A percentile compares a stretch with the other conserved stretches of the same genome.
Conservation (phyloP, 2,329 filamentous ascomycete species). For the Trichoderma citrinoviride region DNA sequence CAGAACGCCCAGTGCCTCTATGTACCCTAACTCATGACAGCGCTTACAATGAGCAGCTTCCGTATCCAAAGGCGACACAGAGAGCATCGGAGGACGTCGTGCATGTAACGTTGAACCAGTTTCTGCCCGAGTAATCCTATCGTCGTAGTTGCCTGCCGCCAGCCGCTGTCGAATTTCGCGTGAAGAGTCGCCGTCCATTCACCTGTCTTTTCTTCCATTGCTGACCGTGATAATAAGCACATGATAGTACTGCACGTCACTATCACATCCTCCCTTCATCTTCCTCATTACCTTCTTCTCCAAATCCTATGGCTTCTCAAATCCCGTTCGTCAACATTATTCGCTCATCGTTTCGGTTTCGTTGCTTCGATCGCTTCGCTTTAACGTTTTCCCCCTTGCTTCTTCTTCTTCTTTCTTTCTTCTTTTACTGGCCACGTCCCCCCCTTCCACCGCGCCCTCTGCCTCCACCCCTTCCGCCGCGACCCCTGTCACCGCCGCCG, state of each 20-base stretch:
- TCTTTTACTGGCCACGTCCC: conserved; percentile 32
- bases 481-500: conserved; percentile 46
- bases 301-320: too few relatives aligned
- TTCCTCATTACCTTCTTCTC: too few relatives aligned
- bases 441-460: conserved; percentile 38
- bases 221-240: too few relatives aligned
- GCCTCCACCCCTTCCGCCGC: conserved; percentile 40
- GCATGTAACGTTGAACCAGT: too few relatives aligned
- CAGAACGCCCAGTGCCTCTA: not conserved
- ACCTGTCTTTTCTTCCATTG: too few relatives aligned
- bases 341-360: not conserved
- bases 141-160: too few relatives aligned
- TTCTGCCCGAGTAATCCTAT: too few relatives aligned
- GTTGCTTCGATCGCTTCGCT: too few relatives aligned
- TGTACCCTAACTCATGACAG: not conserved
- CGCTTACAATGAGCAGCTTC: not conserved
- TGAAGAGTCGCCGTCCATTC: too few relatives aligned
- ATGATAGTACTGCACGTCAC: not conserved
- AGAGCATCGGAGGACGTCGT: too few relatives aligned
- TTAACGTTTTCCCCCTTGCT: not conserved
- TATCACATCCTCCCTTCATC: not conserved
- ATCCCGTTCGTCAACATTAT: not conserved
- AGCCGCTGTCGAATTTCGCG: too few relatives aligned
- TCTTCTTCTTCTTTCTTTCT: not conserved
- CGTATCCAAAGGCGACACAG: not conserved